Evolutionary conservation across 1,284 basidiomycete species (phyloP).

Genomic region (Leccinum brunneo-olivaceum): DNA sequence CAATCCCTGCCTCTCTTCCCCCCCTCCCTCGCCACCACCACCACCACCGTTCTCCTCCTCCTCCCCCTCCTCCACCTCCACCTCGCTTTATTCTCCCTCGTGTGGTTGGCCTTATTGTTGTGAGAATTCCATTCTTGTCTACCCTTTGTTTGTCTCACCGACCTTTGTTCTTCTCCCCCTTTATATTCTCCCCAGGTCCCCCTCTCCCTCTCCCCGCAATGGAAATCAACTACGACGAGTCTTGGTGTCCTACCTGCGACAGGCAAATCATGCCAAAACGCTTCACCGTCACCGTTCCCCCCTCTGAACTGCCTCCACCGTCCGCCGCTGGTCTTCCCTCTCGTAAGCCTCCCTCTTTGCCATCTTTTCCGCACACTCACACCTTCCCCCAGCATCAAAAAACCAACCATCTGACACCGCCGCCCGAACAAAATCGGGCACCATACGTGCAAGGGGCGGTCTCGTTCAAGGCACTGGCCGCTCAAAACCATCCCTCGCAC

Average conservation of each 20-base stretch:
- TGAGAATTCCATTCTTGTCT: slow-evolving; percentile 16
- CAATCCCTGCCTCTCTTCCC: slow-evolving; percentile 17
- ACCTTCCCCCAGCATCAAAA: slow-evolving; percentile 19
- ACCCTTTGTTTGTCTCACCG: slow-evolving; percentile 20
- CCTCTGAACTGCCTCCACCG: slow-evolving; percentile 13
- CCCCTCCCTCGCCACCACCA: slow-evolving; percentile 11
- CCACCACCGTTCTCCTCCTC: neutral
- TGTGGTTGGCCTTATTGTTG: slow-evolving; percentile 8
- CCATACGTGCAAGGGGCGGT: slow-evolving; percentile 39
- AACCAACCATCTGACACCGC: slow-evolving; percentile 19
- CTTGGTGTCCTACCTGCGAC: slow-evolving; percentile 71
- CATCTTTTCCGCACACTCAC: slow-evolving; percentile 12
- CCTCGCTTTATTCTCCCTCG: too few species aligned
- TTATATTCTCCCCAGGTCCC: slow-evolving; percentile 6
- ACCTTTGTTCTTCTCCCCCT: slow-evolving; percentile 9
- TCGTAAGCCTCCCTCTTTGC: slow-evolving; percentile 31
- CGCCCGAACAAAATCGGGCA: slow-evolving; percentile 36
- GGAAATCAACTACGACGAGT: slow-evolving; percentile 52
- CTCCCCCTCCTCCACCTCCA: neutral
- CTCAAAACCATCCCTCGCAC: slow-evolving; percentile 46
- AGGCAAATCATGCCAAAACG: slow-evolving; percentile 66
- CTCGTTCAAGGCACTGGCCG: slow-evolving; percentile 59
- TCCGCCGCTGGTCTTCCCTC: slow-evolving; percentile 27
- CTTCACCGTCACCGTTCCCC: slow-evolving; percentile 39
- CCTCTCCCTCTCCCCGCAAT: slow-evolving; percentile 12